A percentile compares a stretch with the other conserved stretches of the same genome.
Evolutionary conservation across 106 monocot species (phyloP).

Genomic region (Allium cepa): DNA sequence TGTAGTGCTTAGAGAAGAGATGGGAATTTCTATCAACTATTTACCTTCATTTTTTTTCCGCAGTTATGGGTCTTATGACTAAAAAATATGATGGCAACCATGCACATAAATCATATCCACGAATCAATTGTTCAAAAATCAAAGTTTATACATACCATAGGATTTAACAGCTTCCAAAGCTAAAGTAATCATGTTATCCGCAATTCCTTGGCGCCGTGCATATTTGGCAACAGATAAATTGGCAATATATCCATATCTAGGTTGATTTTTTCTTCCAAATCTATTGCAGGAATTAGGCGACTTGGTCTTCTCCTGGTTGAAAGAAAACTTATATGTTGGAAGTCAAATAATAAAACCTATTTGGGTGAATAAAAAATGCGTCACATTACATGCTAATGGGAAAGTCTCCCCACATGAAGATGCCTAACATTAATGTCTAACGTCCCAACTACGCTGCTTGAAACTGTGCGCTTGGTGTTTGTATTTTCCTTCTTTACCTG

Average conservation of each 20-base stretch:
- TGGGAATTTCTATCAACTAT: no score
- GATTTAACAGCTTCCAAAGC: conserved; percentile 27
- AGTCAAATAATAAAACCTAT: background rate
- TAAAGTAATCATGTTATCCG: conserved; percentile 48
- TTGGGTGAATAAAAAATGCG: no score
- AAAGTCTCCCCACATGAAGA: conserved; percentile 48
- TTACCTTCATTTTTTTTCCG: no score
- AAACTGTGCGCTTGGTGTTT: conserved; percentile 34
- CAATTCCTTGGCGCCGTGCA: no score
- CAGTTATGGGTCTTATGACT: no score
- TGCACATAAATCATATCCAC: no score
- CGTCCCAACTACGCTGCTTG: conserved; percentile 64
- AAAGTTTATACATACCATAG: background rate
- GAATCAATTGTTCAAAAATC: no score
- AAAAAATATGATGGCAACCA: no score
- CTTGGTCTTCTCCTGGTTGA: conserved; percentile 32
- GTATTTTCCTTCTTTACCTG: conserved; percentile 55
- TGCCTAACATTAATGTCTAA: conserved; percentile 48
- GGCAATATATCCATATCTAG: no score
- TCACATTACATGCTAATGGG: conserved; percentile 25
- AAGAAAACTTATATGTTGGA: background rate
- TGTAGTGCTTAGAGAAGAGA: no score
- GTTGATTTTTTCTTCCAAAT: conserved; percentile 29
- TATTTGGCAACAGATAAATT: no score
- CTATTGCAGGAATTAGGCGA: conserved; percentile 11